Conservation (phyloP, 2,329 filamentous ascomycete genomes). For the Botrytis porri region DNA sequence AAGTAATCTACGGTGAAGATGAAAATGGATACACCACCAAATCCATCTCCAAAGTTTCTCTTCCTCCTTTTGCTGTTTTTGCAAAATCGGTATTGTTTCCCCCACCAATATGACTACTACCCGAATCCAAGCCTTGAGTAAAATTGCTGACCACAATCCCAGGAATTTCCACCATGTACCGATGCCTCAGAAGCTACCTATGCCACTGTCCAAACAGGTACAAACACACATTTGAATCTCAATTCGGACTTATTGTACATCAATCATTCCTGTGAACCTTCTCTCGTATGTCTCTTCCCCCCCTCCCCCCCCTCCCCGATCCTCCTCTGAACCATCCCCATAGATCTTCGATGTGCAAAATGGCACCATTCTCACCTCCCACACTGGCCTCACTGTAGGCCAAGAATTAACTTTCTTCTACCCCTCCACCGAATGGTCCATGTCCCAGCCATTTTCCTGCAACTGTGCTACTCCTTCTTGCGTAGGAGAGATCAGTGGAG, state of each 20-base stretch:
- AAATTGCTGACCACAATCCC: background rate
- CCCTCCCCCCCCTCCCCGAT: background rate
- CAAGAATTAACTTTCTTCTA: slow-evolving; percentile 72
- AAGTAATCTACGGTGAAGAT: slow-evolving; percentile 51
- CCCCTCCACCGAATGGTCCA: slow-evolving; percentile 70
- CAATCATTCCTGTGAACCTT: slow-evolving; percentile 66
- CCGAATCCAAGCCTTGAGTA: background rate
- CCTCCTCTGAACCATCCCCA: background rate
- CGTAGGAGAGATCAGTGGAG: slow-evolving; percentile 60
- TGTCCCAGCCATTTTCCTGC: slow-evolving; percentile 70
- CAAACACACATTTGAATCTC: slow-evolving; percentile 55
- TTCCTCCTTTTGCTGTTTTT: slow-evolving; percentile 62
- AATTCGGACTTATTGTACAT: slow-evolving; percentile 67
- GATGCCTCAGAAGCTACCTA: slow-evolving; percentile 56
- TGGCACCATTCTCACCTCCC: slow-evolving; percentile 56
- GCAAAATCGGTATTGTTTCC: slow-evolving; percentile 51
- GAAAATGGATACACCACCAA: slow-evolving; percentile 53
- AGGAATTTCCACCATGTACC: slow-evolving; percentile 58
- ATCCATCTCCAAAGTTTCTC: slow-evolving; percentile 52
- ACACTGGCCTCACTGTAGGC: slow-evolving; percentile 51
- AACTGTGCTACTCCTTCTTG: slow-evolving; percentile 57
- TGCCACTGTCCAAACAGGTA: slow-evolving; percentile 60
- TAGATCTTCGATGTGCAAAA: slow-evolving; percentile 60
- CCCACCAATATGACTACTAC: background rate
- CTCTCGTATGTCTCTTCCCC: slow-evolving; percentile 50